Evolutionary conservation across 805 yeast genomes (phyloP), one percentile per base, ranked within the genome.

Genomic region (Yarrowia sp.): DNA sequence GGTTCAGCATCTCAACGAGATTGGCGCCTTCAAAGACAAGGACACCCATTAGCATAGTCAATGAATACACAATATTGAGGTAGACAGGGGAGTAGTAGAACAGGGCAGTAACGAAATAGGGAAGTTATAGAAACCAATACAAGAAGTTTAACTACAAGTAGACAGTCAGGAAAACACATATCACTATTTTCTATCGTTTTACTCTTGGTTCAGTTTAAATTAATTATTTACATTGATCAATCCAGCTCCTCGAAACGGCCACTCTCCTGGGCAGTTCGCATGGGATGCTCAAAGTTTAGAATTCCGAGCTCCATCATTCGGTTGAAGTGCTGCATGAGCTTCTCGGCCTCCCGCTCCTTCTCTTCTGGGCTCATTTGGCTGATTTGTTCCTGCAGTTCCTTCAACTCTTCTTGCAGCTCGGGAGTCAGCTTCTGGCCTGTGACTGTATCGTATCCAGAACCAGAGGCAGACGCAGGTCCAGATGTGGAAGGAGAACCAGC

Each of bases 321-420:
- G 53, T 80, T 83, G 69, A 82, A 80, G 8, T 80, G 65, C 5
- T 75, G 77, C 71, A 80, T 81, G 68, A 82, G 70, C 69, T 80
- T 76, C 66, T 82, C 84, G 2, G 84, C 84, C 69, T 82, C 84
- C 9, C 71, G 71, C 70, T 78, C 81, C 71, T 82, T 81, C 68
- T 82, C 84, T 61, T 79, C 82, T 9, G 76, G 76, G 1, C 82
- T 76, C 77, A 81, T 76, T 1, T 74, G 76, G 15, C 70, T 72
- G 9, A 69, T 60, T 3, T 12, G 33, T 3, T 20, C 40, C 30
- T 63, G 40, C 9, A 34, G 56, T 15, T 65, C 19, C 36, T 50
- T 39, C n/a, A n/a, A n/a, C n/a, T 6, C 39, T 39, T 24, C 33
- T n/a, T 65, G 61, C 42, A 44, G 56, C 39, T 70, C 72, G 5